Evolutionary conservation across 495 filamentous ascomycete species (phyloP).

Genomic region (Trichoderma orchidacearum): DNA sequence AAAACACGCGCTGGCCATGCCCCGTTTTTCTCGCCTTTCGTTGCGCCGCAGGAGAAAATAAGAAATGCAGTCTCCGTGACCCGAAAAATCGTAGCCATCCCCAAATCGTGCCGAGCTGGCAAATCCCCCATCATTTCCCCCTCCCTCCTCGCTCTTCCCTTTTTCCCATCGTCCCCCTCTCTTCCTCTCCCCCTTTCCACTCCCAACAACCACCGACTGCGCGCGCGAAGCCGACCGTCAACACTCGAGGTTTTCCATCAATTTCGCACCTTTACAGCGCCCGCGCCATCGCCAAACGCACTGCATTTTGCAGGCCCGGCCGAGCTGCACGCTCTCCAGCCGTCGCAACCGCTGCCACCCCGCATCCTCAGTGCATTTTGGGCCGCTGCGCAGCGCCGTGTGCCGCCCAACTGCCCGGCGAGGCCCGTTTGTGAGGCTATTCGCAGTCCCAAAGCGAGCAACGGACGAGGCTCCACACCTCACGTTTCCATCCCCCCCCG

Average conservation of each 20-base stretch:
- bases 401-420: conserved; percentile 5
- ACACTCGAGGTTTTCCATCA: conserved; percentile 24
- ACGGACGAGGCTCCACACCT: conserved; percentile 1
- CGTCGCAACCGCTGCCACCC: neutral
- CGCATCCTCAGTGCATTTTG: conserved; percentile 1
- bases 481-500: neutral
- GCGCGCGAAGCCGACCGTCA: neutral
- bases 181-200: conserved; percentile 25
- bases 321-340: conserved; percentile 15
- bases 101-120: conserved; percentile 10
- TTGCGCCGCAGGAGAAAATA: conserved; percentile 8
- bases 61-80: conserved; percentile 15
- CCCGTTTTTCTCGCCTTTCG: conserved; percentile 33
- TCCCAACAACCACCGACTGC: conserved; percentile 34
- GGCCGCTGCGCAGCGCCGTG: conserved; percentile 2
- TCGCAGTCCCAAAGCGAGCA: conserved; percentile 14
- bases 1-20: conserved; percentile 8
- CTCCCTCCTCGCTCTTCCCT: conserved; percentile 14
- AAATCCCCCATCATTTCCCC: conserved; percentile 8
- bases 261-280: conserved; percentile 17
- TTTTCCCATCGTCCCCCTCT: conserved; percentile 29
- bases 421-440: conserved; percentile 33
- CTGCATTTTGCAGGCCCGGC: conserved; percentile 1
- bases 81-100: conserved; percentile 33
- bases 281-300: conserved; percentile 11